These are phyloP conservation scores for Hypoxylon lienhwacheense DNA, from an alignment of 495 filamentous ascomycete genomes.

Conservation along the genomic window DNA sequence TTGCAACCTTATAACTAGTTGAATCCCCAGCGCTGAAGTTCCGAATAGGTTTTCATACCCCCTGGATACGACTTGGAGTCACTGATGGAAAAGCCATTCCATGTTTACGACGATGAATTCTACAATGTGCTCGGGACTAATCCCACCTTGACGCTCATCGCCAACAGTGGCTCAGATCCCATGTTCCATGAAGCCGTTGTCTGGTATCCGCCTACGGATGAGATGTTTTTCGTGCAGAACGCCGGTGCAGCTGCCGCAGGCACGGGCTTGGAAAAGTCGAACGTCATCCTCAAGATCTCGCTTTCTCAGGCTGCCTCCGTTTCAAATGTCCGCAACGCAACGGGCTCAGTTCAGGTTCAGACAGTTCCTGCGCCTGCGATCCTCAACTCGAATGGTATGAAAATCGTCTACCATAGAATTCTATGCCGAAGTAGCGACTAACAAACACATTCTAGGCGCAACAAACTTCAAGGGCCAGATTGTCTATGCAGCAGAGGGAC, in stretches of 20 bases:
- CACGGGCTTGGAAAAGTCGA: conserved; percentile 55
- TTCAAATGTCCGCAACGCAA: conserved; percentile 45
- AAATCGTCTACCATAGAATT: background rate
- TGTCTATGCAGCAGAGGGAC: conserved; percentile 51
- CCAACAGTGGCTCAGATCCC: conserved; percentile 44
- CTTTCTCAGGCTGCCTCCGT: conserved; percentile 45
- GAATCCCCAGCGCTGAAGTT: conserved; percentile 1
- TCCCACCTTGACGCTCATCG: conserved; percentile 50
- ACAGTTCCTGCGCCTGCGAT: conserved; percentile 44
- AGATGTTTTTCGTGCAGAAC: conserved; percentile 57
- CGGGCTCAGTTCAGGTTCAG: conserved; percentile 45
- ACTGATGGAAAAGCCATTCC: conserved; percentile 47
- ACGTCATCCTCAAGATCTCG: conserved; percentile 54
- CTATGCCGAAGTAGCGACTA: background rate
- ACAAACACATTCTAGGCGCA: conserved; percentile 40
- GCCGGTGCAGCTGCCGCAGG: conserved; percentile 49
- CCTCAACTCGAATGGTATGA: conserved; percentile 55
- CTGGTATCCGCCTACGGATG: conserved; percentile 53
- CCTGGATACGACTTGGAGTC: conserved; percentile 38
- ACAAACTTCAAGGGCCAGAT: conserved; percentile 53
- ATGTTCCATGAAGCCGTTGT: conserved; percentile 56
- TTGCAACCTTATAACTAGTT: background rate
- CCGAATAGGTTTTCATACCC: conserved; percentile 38
- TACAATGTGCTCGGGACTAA: conserved; percentile 47
- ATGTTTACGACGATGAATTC: conserved; percentile 51